A percentile compares a stretch with the other conserved stretches of the same genome.
These are phyloP conservation scores for Aspergillus glaucus DNA, from an alignment of 2,329 filamentous ascomycete genomes.

Conservation along the genomic window DNA sequence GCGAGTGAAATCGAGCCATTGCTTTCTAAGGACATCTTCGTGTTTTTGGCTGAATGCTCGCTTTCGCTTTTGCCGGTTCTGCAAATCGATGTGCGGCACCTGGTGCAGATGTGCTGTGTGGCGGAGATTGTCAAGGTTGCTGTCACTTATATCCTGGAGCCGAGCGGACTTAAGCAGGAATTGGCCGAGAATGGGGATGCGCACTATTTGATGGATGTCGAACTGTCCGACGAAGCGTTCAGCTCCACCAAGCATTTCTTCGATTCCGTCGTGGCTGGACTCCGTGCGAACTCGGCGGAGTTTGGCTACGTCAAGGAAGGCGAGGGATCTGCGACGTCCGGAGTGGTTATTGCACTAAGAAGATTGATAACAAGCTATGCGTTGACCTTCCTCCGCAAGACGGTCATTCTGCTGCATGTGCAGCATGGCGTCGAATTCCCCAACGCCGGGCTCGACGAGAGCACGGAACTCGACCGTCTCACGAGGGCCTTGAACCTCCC, in stretches of 20 bases:
- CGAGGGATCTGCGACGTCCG: constrained; percentile 27
- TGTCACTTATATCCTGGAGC: constrained; percentile 45
- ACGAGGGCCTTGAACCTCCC: constrained; percentile 70
- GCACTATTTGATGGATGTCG: constrained; percentile 17
- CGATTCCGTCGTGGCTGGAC: constrained; percentile 30
- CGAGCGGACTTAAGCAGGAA: constrained; percentile 31
- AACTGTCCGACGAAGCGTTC: constrained; percentile 24
- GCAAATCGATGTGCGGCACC: constrained; percentile 66
- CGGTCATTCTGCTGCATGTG: constrained; percentile 74
- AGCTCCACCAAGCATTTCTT: constrained; percentile 31
- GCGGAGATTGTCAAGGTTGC: constrained; percentile 84
- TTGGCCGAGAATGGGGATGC: constrained; percentile 23
- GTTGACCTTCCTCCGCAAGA: constrained; percentile 82
- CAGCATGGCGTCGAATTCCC: constrained; percentile 85
- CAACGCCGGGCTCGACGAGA: constrained; percentile 57
- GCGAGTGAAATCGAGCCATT: constrained; percentile 36
- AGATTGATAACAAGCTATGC: constrained; percentile 68
- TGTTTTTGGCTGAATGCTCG: constrained; percentile 72
- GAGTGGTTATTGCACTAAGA: constrained; percentile 27
- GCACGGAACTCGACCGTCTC: constrained; percentile 76
- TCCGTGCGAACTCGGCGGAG: constrained; percentile 31
- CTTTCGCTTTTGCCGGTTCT: constrained; percentile 64
- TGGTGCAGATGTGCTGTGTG: constrained; percentile 80
- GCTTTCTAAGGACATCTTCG: constrained; percentile 33
- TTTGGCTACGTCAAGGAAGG: constrained; percentile 34